phyloP scores from a whole-genome alignment of 1,284 basidiomycete species.

The Heterobasidion irregulare region DNA sequence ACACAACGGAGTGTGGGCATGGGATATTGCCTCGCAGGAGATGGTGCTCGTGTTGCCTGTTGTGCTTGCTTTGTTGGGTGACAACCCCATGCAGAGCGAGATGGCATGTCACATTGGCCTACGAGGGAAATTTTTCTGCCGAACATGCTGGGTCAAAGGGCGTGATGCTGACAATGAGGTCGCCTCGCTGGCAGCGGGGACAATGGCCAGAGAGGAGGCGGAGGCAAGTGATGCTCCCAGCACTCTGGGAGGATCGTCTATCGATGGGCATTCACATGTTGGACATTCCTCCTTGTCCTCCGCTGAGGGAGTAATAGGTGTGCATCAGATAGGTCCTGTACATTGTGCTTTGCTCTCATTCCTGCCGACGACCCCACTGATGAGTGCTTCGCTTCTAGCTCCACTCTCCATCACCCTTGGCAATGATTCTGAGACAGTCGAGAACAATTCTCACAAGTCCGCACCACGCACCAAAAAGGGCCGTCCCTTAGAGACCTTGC shows the following conservation, averaged over 20 bases:
- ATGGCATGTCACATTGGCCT: conserved; percentile 33
- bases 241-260: neutral
- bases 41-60: conserved; percentile 24
- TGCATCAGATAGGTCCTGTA: no score
- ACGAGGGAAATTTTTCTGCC: conserved; percentile 29
- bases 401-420: neutral
- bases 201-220: neutral
- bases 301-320: no score
- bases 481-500: neutral
- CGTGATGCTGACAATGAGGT: neutral
- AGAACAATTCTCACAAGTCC: neutral
- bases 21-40: conserved; percentile 21
- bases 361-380: no score
- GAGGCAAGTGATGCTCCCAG: neutral
- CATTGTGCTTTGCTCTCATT: no score
- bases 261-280: no score
- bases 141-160: conserved; percentile 20
- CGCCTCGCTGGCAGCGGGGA: no score
- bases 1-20: conserved; percentile 25
- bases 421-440: neutral
- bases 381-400: no score
- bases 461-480: neutral
- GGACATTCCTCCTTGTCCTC: no score
- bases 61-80: conserved; percentile 28
- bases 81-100: conserved; percentile 40